phyloP scores from a whole-genome alignment of 2,329 filamentous ascomycete species.

The Microsporum ferrugineum region DNA sequence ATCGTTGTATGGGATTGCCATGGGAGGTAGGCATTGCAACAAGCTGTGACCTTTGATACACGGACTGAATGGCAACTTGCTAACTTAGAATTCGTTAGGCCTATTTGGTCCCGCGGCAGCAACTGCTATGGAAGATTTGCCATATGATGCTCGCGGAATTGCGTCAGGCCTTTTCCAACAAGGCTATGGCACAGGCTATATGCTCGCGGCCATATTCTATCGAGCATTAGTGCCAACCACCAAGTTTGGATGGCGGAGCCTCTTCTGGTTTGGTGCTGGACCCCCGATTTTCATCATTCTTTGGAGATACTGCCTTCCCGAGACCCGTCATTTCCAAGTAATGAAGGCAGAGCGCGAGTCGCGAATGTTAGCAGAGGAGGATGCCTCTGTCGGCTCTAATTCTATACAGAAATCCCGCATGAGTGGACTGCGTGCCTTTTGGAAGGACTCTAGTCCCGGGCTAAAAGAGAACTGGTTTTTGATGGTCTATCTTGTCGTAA shows the following conservation, averaged over 20 bases:
- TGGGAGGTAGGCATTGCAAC: conserved; percentile 37
- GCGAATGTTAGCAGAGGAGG: conserved; percentile 1
- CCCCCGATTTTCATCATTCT: conserved; percentile 70
- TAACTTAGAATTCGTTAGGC: not conserved
- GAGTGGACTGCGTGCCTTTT: conserved; percentile 6
- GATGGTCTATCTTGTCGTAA: conserved; percentile 66
- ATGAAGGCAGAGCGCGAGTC: conserved; percentile 24
- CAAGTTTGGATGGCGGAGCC: conserved; percentile 65
- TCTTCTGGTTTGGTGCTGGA: conserved; percentile 81
- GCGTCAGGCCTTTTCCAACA: conserved; percentile 53
- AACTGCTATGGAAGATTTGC: conserved; percentile 52
- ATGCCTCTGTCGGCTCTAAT: not conserved
- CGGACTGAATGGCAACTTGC: not conserved
- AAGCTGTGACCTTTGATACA: not conserved
- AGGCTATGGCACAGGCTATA: conserved; percentile 53
- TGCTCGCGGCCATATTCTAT: conserved; percentile 48
- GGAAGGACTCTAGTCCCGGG: conserved; percentile 4
- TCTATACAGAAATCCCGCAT: not conserved
- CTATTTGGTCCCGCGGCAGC: conserved; percentile 52
- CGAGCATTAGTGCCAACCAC: conserved; percentile 53
- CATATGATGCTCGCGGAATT: conserved; percentile 46
- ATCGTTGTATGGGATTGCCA: conserved; percentile 52
- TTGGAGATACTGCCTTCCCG: conserved; percentile 65
- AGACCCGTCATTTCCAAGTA: conserved; percentile 58
- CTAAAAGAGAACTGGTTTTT: conserved; percentile 29